phyloP scores from a whole-genome alignment of 495 filamentous ascomycete genomes.

The Penicillium coffeae region DNA sequence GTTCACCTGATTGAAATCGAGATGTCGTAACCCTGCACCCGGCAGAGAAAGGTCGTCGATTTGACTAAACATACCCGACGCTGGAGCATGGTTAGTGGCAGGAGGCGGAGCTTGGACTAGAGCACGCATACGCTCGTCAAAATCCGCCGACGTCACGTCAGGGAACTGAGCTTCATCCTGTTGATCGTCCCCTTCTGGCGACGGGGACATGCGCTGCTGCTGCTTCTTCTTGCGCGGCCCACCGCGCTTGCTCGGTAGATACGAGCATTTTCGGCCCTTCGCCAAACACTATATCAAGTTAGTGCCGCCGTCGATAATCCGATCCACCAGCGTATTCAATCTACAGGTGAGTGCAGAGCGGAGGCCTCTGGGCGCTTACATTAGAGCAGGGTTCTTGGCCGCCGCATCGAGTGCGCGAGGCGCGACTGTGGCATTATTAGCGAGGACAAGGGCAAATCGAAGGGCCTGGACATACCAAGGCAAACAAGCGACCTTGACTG shows the following conservation, averaged over 20 bases:
- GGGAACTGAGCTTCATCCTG: slow-evolving; percentile 22
- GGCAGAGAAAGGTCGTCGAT: slow-evolving; percentile 44
- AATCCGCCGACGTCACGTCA: slow-evolving; percentile 19
- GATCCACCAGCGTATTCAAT: background rate
- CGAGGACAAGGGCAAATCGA: background rate
- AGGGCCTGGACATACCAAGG: slow-evolving; percentile 47
- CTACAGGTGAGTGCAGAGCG: background rate
- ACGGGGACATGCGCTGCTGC: slow-evolving; percentile 28
- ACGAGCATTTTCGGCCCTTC: slow-evolving; percentile 52
- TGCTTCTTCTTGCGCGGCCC: slow-evolving; percentile 49
- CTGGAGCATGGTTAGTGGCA: slow-evolving; percentile 18
- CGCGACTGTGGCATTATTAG: slow-evolving; percentile 37
- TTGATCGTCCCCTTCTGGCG: slow-evolving; percentile 18
- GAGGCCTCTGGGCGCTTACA: slow-evolving; percentile 31
- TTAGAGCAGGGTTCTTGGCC: slow-evolving; percentile 54
- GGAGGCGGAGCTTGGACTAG: background rate
- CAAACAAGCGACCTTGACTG: slow-evolving; percentile 62
- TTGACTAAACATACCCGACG: slow-evolving; percentile 38
- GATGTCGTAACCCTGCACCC: slow-evolving; percentile 38
- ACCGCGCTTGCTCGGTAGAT: slow-evolving; percentile 55
- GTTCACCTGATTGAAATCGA: slow-evolving; percentile 38
- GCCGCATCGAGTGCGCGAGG: slow-evolving; percentile 56
- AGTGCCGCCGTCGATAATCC: background rate
- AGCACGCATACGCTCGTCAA: slow-evolving; percentile 34
- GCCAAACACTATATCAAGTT: slow-evolving; percentile 40